Conservation (phyloP, 176 grass and related monocot genomes). For the Raddia guianensis region DNA sequence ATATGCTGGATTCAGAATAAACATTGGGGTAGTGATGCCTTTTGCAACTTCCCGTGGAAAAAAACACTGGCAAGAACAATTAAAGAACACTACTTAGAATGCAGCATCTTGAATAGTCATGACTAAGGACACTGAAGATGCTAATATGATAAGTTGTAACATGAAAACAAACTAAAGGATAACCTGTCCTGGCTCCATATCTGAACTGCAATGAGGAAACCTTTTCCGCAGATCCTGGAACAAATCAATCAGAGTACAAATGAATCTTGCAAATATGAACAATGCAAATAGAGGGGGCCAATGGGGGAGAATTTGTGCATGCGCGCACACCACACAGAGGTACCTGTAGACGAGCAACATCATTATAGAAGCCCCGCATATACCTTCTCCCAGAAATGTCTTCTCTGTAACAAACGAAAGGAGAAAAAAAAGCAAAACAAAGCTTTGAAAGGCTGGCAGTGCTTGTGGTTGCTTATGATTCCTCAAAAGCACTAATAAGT, state of each 20-base stretch:
- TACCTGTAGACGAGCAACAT: conserved; percentile 80
- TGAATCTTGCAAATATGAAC: neutral
- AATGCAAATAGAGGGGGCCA: neutral
- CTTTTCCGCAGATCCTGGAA: conserved; percentile 62
- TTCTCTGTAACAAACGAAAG: conserved; percentile 48
- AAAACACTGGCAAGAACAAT: conserved; percentile 51
- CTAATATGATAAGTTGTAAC: neutral
- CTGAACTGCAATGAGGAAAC: conserved; percentile 49
- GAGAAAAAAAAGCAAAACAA: conserved; percentile 8
- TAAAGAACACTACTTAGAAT: conserved; percentile 30
- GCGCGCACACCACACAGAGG: neutral
- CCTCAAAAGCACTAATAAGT: neutral
- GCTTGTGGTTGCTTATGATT: neutral
- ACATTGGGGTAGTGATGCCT: conserved; percentile 66
- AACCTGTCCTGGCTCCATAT: conserved; percentile 60
- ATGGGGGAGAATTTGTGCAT: rapidly evolving
- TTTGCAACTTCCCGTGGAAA: conserved; percentile 79
- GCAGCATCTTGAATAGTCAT: conserved; percentile 6
- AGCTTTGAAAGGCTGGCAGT: neutral
- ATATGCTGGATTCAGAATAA: conserved; percentile 91
- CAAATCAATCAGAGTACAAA: conserved; percentile 21
- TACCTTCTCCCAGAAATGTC: conserved; percentile 77
- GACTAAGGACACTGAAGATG: conserved; percentile 2
- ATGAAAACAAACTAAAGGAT: conserved; percentile 3
- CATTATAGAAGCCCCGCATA: conserved; percentile 61